phyloP scores from a whole-genome alignment of 352 stramenopile genomes.

The Thalassiosira hispida region DNA sequence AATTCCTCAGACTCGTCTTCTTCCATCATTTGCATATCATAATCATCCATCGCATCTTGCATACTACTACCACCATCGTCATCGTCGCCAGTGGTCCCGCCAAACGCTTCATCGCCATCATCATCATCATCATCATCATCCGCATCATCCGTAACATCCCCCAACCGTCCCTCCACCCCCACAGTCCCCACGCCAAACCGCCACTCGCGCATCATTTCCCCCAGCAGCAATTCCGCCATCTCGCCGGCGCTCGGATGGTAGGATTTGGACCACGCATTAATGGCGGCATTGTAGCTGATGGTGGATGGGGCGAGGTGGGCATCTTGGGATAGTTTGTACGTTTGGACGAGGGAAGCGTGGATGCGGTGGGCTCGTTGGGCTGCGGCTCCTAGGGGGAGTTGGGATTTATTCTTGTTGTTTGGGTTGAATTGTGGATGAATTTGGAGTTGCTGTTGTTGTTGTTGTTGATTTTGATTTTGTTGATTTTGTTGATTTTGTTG shows the following conservation, averaged over 20 bases:
- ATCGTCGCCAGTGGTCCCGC: not conserved
- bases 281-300: constrained; percentile 73
- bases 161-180: not conserved
- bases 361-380: constrained; percentile 71
- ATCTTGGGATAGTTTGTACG: constrained; percentile 56
- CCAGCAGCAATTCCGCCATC: constrained; percentile 63
- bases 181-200: constrained; percentile 5
- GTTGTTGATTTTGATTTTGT: not conserved
- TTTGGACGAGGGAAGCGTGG: constrained; percentile 61
- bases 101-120: too few relatives aligned
- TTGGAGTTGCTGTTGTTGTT: constrained; percentile 25
- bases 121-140: not conserved
- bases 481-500: not conserved
- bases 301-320: constrained; percentile 49
- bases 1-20: too few relatives aligned
- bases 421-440: constrained; percentile 7
- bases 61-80: not conserved
- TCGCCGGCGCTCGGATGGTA: constrained; percentile 43
- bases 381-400: constrained; percentile 46
- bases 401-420: not conserved
- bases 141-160: not conserved
- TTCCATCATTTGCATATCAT: too few relatives aligned
- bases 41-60: too few relatives aligned
- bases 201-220: constrained; percentile 69
- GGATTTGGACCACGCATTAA: constrained; percentile 76